phyloP scores from a whole-genome alignment of 352 stramenopile species.

The Pythium chondricola region DNA sequence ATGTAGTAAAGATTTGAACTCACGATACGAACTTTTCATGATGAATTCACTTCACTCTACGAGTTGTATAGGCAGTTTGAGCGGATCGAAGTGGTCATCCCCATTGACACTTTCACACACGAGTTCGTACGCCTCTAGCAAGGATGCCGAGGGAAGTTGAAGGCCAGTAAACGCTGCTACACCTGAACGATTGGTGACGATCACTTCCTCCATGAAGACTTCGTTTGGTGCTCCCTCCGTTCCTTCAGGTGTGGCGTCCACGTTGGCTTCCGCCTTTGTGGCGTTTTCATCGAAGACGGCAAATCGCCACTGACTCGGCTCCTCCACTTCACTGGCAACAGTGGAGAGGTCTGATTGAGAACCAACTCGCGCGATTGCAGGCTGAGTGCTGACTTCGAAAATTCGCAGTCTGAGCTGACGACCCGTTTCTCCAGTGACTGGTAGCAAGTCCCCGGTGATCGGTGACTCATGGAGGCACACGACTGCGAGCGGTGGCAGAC shows the following conservation, averaged over 20 bases:
- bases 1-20: neutral
- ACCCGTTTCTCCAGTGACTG: slow-evolving; percentile 29
- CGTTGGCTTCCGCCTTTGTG: no score
- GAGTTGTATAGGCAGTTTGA: slow-evolving; percentile 2
- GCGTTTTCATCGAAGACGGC: no score
- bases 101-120: slow-evolving; percentile 32
- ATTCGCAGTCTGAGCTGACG: slow-evolving; percentile 29
- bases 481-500: slow-evolving; percentile 2
- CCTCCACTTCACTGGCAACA: no score
- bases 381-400: slow-evolving; percentile 24
- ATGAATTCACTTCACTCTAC: neutral
- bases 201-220: slow-evolving; percentile 5
- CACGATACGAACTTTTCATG: neutral
- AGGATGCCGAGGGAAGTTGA: slow-evolving; percentile 20
- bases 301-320: no score
- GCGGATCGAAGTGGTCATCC: neutral
- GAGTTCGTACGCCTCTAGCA: slow-evolving; percentile 34
- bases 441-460: neutral
- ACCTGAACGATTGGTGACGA: slow-evolving; percentile 15
- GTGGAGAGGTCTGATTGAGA: neutral
- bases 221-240: neutral
- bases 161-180: slow-evolving; percentile 25
- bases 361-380: no score
- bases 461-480: slow-evolving; percentile 1
- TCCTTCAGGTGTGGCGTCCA: no score